phyloP scores from a whole-genome alignment of 1,284 basidiomycete genomes.

The Fistulinella cinereoalba region DNA sequence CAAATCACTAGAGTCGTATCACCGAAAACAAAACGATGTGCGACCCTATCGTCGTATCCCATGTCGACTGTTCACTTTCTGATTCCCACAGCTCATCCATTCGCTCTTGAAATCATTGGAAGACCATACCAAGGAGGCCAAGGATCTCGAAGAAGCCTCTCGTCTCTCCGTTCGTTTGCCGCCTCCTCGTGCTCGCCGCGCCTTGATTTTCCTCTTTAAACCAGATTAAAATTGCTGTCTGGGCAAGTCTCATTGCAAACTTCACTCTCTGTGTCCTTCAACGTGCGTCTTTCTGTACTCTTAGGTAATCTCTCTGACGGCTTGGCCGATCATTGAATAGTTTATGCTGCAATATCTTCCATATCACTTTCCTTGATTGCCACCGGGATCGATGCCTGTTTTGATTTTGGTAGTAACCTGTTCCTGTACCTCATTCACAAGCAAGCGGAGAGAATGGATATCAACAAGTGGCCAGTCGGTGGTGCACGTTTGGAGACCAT shows the following conservation, averaged over 20 bases:
- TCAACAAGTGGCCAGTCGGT: constrained; percentile 88
- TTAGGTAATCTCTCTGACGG: neutral
- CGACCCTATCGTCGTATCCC: constrained; percentile 18
- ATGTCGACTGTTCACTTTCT: constrained; percentile 7
- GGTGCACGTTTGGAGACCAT: constrained; percentile 90
- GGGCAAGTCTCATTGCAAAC: constrained; percentile 79
- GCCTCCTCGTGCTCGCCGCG: constrained; percentile 7
- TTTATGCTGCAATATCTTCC: constrained; percentile 86
- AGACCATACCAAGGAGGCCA: constrained; percentile 75
- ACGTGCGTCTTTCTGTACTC: constrained; percentile 43
- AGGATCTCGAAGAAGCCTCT: constrained; percentile 57
- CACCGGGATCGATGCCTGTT: constrained; percentile 85
- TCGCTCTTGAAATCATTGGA: constrained; percentile 88
- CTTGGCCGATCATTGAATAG: constrained; percentile 35
- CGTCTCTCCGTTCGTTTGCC: constrained; percentile 56
- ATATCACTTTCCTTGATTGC: constrained; percentile 86
- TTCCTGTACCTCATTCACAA: constrained; percentile 81
- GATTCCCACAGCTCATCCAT: constrained; percentile 62
- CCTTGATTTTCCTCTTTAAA: constrained; percentile 6
- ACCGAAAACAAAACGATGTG: constrained; percentile 81
- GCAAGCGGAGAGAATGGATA: constrained; percentile 70
- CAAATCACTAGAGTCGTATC: constrained; percentile 67
- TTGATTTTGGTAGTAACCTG: constrained; percentile 90
- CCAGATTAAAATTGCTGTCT: constrained; percentile 88
- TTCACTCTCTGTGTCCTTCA: constrained; percentile 67